These are phyloP conservation scores for Yamadazyma kanchanaburiensis DNA, from an alignment of 1,139 yeast species.

Conservation along the genomic window DNA sequence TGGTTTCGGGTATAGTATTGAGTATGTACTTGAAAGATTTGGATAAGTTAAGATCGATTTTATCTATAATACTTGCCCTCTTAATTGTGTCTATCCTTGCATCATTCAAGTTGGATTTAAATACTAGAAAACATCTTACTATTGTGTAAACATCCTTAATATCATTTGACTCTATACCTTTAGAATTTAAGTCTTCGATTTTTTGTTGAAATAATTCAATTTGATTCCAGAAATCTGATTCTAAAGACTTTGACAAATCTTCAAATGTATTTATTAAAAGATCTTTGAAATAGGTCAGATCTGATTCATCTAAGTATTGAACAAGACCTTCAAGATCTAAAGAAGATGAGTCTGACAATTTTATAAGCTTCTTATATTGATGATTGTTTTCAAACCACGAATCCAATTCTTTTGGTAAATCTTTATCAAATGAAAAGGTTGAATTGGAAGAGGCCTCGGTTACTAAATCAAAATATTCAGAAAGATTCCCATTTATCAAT, in stretches of 20 bases:
- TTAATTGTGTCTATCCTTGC: no score
- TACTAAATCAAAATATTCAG: constrained; percentile 9
- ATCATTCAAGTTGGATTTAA: constrained; percentile 8
- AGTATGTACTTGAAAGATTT: constrained; percentile 10
- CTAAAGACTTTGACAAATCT: constrained; percentile 1
- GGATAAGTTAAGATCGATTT: no score
- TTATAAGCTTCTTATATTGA: constrained; percentile 4
- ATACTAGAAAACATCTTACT: constrained; percentile 4
- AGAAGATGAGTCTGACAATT: constrained; percentile 1
- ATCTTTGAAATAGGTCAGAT: no score
- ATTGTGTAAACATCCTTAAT: constrained; percentile 2
- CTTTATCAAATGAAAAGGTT: constrained; percentile 5
- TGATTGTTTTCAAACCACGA: constrained; percentile 10
- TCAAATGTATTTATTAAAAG: constrained; percentile 9
- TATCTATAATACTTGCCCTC: no score
- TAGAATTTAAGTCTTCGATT: constrained; percentile 1
- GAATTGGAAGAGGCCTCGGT: constrained; percentile 10
- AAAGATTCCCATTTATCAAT: constrained; percentile 10
- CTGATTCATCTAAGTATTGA: no score
- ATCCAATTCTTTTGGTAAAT: constrained; percentile 5
- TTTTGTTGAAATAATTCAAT: no score
- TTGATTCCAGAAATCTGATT: constrained; percentile 4
- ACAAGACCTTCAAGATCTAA: no score
- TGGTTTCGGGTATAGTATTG: constrained; percentile 7
- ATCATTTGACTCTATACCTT: constrained; percentile 1